A percentile compares a stretch with the other conserved stretches of the same genome.
These are phyloP conservation scores for Lepidium africanum DNA, from an alignment of 345 rosid species.

Conservation along the genomic window DNA sequence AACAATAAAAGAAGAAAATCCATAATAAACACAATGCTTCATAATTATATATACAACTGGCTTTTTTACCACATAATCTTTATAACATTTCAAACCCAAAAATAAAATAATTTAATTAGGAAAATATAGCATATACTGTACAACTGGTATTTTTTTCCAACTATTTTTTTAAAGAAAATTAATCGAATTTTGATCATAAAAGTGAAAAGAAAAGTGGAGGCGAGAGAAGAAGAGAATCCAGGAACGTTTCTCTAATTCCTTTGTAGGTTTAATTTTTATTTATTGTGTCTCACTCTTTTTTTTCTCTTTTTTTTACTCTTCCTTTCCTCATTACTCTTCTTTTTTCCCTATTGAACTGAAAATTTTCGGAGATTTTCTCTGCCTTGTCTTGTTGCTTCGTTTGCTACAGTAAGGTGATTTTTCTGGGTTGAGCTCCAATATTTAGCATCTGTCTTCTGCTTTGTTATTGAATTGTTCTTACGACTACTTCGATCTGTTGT, in stretches of 20 bases:
- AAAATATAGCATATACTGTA: not conserved
- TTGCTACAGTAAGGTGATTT: slow-evolving; percentile 9
- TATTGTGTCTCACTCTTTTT: not conserved
- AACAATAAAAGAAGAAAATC: too few species aligned
- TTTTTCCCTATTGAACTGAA: not conserved
- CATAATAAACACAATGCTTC: too few species aligned
- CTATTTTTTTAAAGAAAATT: not conserved
- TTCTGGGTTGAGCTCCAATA: not conserved
- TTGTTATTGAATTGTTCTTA: not conserved
- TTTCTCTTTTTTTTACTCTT: not conserved
- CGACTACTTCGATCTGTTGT: not conserved
- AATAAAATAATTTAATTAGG: too few species aligned
- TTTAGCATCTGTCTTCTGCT: not conserved
- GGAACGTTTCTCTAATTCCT: slow-evolving; percentile 16
- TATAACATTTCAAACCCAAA: too few species aligned
- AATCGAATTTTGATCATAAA: slow-evolving; percentile 9
- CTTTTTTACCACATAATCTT: too few species aligned
- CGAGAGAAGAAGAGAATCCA: slow-evolving; percentile 23
- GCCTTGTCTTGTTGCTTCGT: not conserved
- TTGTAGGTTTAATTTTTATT: not conserved
- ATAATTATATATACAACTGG: too few species aligned
- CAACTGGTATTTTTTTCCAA: not conserved
- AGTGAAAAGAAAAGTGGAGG: slow-evolving; percentile 12
- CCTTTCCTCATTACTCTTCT: not conserved
- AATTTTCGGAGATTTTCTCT: not conserved